Evolutionary conservation across 305 asterid genomes (phyloP).

Genomic region (Fraxinus greggii): DNA sequence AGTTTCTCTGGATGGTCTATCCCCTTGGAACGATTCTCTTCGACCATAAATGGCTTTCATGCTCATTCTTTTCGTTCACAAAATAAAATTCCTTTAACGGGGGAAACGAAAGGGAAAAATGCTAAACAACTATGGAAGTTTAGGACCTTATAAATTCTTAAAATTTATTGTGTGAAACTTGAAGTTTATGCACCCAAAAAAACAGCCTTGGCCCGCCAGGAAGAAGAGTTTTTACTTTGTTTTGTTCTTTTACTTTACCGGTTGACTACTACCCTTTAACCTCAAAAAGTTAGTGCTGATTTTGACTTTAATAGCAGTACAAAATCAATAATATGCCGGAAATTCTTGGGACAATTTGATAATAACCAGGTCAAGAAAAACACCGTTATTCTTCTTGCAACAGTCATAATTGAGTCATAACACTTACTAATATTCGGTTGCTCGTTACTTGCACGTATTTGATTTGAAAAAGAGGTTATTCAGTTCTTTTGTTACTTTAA

Average conservation of each 20-base stretch:
- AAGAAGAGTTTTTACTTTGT: neutral
- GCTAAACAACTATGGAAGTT: neutral
- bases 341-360: neutral
- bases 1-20: neutral
- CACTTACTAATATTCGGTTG: neutral
- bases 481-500: neutral
- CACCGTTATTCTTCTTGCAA: neutral
- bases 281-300: neutral
- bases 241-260: neutral
- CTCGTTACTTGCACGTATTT: neutral
- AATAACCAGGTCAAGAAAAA: neutral
- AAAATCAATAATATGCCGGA: neutral
- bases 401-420: neutral
- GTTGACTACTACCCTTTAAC: neutral
- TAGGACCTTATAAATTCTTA: neutral
- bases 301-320: neutral
- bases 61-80: neutral
- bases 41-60: neutral
- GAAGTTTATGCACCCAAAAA: neutral
- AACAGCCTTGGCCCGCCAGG: neutral
- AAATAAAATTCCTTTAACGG: neutral
- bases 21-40: neutral
- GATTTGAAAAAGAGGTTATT: neutral
- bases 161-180: neutral
- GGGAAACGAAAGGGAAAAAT: neutral